phyloP scores from a whole-genome alignment of 2,329 filamentous ascomycete genomes.

The Moelleriella libera region DNA sequence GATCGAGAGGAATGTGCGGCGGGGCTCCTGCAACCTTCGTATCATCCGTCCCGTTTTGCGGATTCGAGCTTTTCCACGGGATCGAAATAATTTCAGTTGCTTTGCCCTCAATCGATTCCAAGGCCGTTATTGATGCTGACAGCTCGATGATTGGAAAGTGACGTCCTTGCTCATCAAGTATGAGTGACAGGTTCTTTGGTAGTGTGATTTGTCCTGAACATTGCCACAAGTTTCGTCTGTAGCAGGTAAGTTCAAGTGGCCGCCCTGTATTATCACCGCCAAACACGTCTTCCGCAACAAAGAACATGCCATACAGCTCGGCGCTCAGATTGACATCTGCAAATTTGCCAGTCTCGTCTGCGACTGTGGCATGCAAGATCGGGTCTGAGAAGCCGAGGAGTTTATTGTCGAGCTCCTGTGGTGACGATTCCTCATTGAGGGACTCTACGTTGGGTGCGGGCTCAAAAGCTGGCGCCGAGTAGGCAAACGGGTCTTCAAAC shows the following conservation, averaged over 20 bases:
- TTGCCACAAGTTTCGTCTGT: slow-evolving; percentile 87
- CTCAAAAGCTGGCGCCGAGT: slow-evolving; percentile 35
- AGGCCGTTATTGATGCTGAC: slow-evolving; percentile 69
- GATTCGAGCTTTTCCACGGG: slow-evolving; percentile 74
- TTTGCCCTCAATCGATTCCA: slow-evolving; percentile 88
- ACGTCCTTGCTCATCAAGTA: slow-evolving; percentile 61
- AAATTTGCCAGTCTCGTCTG: slow-evolving; percentile 51
- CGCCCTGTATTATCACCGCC: slow-evolving; percentile 39
- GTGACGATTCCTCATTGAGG: slow-evolving; percentile 31
- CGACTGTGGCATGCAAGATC: slow-evolving; percentile 41
- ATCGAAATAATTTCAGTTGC: slow-evolving; percentile 89
- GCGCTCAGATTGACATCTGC: slow-evolving; percentile 54
- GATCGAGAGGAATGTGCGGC: slow-evolving; percentile 39
- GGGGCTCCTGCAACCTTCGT: slow-evolving; percentile 35
- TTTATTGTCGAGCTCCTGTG: slow-evolving; percentile 50
- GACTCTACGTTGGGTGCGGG: slow-evolving; percentile 27
- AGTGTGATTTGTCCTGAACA: slow-evolving; percentile 78
- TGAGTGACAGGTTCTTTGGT: slow-evolving; percentile 55
- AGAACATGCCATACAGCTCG: slow-evolving; percentile 80
- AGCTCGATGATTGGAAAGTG: slow-evolving; percentile 65
- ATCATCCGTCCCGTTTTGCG: slow-evolving; percentile 34
- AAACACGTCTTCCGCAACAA: slow-evolving; percentile 72
- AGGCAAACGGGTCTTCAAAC: slow-evolving; percentile 53
- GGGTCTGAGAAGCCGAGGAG: slow-evolving; percentile 61
- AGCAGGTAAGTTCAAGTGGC: slow-evolving; percentile 80